These are phyloP conservation scores for Haplosporangium sp. DNA, from an alignment of 371 early-diverging fungal species.

Conservation along the genomic window DNA sequence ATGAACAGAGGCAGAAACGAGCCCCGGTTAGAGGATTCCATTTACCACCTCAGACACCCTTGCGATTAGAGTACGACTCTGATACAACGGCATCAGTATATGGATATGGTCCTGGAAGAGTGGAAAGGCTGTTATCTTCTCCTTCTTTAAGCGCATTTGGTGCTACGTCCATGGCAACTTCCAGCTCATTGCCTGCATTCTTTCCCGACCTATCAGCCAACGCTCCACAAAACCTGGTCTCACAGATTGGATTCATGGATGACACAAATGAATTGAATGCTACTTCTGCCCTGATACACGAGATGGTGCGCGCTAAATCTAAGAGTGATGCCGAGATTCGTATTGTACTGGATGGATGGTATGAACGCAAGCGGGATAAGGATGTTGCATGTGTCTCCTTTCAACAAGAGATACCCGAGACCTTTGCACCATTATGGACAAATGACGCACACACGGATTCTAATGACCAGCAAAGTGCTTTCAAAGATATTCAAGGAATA, in stretches of 20 bases:
- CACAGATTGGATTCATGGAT: constrained; percentile 54
- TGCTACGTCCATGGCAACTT: constrained; percentile 23
- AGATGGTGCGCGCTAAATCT: constrained; percentile 45
- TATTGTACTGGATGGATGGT: constrained; percentile 56
- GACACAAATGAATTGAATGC: constrained; percentile 54
- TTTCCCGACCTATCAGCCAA: constrained; percentile 52
- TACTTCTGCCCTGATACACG: constrained; percentile 39
- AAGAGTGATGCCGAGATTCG: constrained; percentile 51
- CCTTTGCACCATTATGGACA: constrained; percentile 13
- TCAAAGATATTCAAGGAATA: constrained; percentile 6
- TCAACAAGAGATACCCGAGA: constrained; percentile 26
- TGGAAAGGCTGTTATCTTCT: constrained; percentile 36
- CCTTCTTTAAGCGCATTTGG: constrained; percentile 40
- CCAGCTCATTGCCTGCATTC: constrained; percentile 37
- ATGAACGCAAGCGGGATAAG: constrained; percentile 50
- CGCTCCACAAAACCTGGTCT: constrained; percentile 52
- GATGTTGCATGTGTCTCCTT: constrained; percentile 34
- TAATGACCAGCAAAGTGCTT: constrained; percentile 16
- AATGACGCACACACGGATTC: constrained; percentile 15
- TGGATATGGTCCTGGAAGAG: constrained; percentile 17
- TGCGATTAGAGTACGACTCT: constrained; percentile 51
- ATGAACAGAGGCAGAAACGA: constrained; percentile 25
- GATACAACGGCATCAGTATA: constrained; percentile 30
- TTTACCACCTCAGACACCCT: constrained; percentile 23
- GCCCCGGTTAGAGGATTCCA: constrained; percentile 23